Conservation (phyloP, 2,329 filamentous ascomycete species). For the Exophiala viscosa region DNA sequence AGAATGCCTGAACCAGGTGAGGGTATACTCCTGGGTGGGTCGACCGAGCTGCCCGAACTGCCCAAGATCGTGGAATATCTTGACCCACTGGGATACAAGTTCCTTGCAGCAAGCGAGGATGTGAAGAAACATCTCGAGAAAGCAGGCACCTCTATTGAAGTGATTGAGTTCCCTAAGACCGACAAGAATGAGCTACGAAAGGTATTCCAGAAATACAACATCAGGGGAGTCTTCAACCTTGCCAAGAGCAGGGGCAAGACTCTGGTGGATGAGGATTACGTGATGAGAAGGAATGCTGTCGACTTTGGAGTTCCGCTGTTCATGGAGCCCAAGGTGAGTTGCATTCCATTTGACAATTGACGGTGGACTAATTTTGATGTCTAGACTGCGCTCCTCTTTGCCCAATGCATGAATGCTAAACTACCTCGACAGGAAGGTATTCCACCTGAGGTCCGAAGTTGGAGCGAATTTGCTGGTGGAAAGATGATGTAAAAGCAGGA, state of each 20-base stretch:
- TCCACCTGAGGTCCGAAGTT: slow-evolving; percentile 83
- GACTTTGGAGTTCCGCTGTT: slow-evolving; percentile 97
- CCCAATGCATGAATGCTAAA: slow-evolving; percentile 96
- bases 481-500: slow-evolving; percentile 38
- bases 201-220: slow-evolving; percentile 95
- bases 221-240: slow-evolving; percentile 93
- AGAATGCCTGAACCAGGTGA: slow-evolving; percentile 89
- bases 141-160: slow-evolving; percentile 58
- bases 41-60: slow-evolving; percentile 67
- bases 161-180: slow-evolving; percentile 94
- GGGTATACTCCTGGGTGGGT: slow-evolving; percentile 90
- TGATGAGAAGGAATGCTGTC: slow-evolving; percentile 96
- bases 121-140: slow-evolving; percentile 80
- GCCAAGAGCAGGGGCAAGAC: slow-evolving; percentile 79
- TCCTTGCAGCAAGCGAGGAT: slow-evolving; percentile 76
- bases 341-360: not conserved
- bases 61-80: slow-evolving; percentile 81
- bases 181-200: slow-evolving; percentile 93
- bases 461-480: slow-evolving; percentile 91
- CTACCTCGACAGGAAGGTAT: slow-evolving; percentile 84
- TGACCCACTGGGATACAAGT: slow-evolving; percentile 85
- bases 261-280: slow-evolving; percentile 87
- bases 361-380: slow-evolving; percentile 33
- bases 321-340: slow-evolving; percentile 25
- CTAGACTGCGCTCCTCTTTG: slow-evolving; percentile 91